These are phyloP conservation scores for Rutstroemia sp. DNA, from an alignment of 2,329 filamentous ascomycete genomes.

Conservation along the genomic window DNA sequence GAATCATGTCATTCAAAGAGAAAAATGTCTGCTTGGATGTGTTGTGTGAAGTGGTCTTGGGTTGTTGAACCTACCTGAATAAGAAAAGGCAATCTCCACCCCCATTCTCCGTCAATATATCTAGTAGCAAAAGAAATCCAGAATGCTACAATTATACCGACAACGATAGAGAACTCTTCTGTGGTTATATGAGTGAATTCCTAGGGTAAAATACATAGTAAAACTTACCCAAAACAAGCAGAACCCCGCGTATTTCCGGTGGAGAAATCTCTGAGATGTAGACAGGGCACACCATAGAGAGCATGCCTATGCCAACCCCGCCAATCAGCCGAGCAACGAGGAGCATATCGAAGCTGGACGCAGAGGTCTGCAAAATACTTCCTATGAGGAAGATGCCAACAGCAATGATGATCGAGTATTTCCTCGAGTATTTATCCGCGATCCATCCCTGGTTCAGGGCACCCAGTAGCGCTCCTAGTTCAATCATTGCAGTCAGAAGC, in stretches of 20 bases:
- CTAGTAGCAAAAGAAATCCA: constrained; percentile 37
- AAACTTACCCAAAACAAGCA: constrained; percentile 11
- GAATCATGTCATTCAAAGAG: too few species aligned
- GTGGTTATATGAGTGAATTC: not conserved
- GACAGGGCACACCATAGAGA: constrained; percentile 36
- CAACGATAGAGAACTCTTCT: constrained; percentile 33
- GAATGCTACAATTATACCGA: constrained; percentile 37
- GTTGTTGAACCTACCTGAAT: not conserved
- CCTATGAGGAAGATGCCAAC: constrained; percentile 44
- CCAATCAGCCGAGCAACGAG: constrained; percentile 40
- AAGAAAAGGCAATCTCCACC: constrained; percentile 30
- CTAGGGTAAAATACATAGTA: not conserved
- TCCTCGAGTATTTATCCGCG: constrained; percentile 43
- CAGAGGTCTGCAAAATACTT: constrained; percentile 42
- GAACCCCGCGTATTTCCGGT: constrained; percentile 27
- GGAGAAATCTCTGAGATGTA: constrained; percentile 45
- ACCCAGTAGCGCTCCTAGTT: constrained; percentile 31
- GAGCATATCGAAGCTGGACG: constrained; percentile 43
- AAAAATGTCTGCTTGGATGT: too few species aligned
- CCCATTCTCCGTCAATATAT: constrained; percentile 26
- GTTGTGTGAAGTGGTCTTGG: too few species aligned
- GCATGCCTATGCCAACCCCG: constrained; percentile 41
- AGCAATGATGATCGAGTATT: constrained; percentile 44
- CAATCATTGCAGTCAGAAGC: constrained; percentile 29
- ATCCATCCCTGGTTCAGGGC: constrained; percentile 21